Evolutionary conservation across 129 eudicot genomes (phyloP).

Genomic region (Artemisia annua): DNA sequence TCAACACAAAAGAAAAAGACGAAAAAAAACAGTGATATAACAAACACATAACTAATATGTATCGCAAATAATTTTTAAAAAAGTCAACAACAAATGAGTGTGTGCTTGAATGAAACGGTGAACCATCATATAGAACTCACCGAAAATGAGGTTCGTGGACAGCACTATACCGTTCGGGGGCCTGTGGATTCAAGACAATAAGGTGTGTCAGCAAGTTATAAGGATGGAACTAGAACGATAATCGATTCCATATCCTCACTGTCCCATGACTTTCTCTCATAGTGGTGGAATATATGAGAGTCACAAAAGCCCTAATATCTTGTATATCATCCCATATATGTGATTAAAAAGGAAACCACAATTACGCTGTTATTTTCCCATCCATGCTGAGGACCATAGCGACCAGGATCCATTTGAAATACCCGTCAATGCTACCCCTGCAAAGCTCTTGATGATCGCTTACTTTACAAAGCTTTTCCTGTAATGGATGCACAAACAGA

Average conservation of each 20-base stretch:
- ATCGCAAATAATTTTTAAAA: neutral
- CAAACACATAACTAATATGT: neutral
- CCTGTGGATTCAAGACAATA: conserved; percentile 99
- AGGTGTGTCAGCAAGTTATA: conserved; percentile 92
- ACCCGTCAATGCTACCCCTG: conserved; percentile 61
- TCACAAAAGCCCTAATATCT: conserved; percentile 85
- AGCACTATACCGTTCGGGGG: conserved; percentile 85
- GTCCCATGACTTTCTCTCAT: conserved; percentile 89
- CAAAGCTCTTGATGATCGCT: conserved; percentile 64
- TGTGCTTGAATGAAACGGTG: conserved; percentile 7
- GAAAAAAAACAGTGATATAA: conserved; percentile 30
- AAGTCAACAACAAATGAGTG: conserved; percentile 7
- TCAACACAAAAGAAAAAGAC: conserved; percentile 33
- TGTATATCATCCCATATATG: conserved; percentile 88
- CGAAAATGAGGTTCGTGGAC: conserved; percentile 86
- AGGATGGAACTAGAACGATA: conserved; percentile 75
- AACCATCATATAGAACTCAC: conserved; percentile 48
- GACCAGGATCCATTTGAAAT: conserved; percentile 88
- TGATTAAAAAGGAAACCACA: conserved; percentile 98
- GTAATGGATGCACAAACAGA: conserved; percentile 87
- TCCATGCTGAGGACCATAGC: conserved; percentile 97
- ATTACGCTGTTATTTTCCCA: conserved; percentile 99
- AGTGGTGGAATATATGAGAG: conserved; percentile 15
- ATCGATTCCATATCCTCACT: conserved; percentile 97
- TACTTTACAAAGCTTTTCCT: conserved; percentile 65